phyloP scores from a whole-genome alignment of 768 basidiomycete species.

The Boletus reticulatus region DNA sequence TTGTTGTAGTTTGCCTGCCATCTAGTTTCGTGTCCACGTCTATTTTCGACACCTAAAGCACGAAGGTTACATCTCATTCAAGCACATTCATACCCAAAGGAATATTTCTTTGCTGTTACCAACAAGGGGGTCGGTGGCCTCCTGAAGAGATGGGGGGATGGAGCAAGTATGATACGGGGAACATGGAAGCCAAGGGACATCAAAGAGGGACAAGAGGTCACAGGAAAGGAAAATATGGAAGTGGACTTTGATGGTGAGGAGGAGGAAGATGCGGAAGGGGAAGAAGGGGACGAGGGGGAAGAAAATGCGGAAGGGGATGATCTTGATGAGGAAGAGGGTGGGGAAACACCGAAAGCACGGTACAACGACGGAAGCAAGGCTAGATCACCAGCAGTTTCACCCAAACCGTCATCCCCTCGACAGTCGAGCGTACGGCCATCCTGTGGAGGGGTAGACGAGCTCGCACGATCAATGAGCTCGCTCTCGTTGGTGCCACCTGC shows the following conservation, averaged over 20 bases:
- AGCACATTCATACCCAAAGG: slow-evolving; percentile 79
- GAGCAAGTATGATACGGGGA: slow-evolving; percentile 73
- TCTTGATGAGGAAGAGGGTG: slow-evolving; percentile 21
- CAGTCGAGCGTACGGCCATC: slow-evolving; percentile 17
- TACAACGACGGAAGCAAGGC: slow-evolving; percentile 12
- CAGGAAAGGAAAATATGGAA: slow-evolving; percentile 21
- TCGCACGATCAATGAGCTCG: slow-evolving; percentile 46
- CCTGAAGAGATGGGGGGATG: slow-evolving; percentile 78
- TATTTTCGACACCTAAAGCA: slow-evolving; percentile 70
- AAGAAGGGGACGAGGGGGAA: slow-evolving; percentile 3
- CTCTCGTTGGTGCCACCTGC: slow-evolving; percentile 64
- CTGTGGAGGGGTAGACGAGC: slow-evolving; percentile 38
- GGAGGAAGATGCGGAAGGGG: slow-evolving; percentile 3
- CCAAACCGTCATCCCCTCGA: slow-evolving; percentile 17
- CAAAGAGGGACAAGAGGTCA: slow-evolving; percentile 11
- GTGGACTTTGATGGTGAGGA: slow-evolving; percentile 20
- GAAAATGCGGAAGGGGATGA: slow-evolving; percentile 17
- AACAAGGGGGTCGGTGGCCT: slow-evolving; percentile 88
- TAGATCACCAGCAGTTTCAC: slow-evolving; percentile 21
- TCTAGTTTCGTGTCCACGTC: slow-evolving; percentile 52
- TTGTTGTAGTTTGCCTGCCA: slow-evolving; percentile 77
- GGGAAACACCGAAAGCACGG: slow-evolving; percentile 28
- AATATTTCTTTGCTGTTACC: slow-evolving; percentile 89
- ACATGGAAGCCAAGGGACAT: slow-evolving; percentile 59
- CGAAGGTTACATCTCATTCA: slow-evolving; percentile 81